phyloP scores from a whole-genome alignment of 208 protist genomes.

The Crithidia bombi region DNA sequence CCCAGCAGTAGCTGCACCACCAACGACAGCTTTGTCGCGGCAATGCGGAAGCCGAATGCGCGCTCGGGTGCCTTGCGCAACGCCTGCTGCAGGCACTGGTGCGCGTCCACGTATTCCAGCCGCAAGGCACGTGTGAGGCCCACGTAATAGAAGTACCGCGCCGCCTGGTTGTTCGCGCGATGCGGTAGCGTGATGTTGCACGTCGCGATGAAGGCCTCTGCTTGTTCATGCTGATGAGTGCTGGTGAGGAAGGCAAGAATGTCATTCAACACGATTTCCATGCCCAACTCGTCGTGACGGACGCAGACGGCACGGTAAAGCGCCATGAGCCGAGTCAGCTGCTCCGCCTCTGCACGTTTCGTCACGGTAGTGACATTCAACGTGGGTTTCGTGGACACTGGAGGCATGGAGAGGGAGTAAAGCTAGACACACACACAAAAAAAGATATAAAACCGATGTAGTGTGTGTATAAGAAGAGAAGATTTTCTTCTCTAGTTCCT shows the following conservation, averaged over 20 bases:
- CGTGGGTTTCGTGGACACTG: conserved; percentile 10
- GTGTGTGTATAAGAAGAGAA: neutral
- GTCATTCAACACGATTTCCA: conserved; percentile 87
- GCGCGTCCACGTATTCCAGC: conserved; percentile 95
- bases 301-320: conserved; percentile 86
- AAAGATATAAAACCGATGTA: conserved; percentile 10
- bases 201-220: conserved; percentile 84
- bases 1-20: conserved; percentile 98
- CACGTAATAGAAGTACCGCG: conserved; percentile 96
- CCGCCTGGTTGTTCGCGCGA: conserved; percentile 92
- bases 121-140: conserved; percentile 96
- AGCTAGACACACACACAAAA: conserved; percentile 12
- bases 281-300: conserved; percentile 87
- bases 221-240: conserved; percentile 81
- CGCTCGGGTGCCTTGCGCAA: conserved; percentile 96
- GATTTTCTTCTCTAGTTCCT: neutral
- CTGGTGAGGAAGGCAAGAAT: conserved; percentile 81
- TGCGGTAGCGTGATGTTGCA: conserved; percentile 84
- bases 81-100: conserved; percentile 94
- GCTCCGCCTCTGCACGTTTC: conserved; percentile 41
- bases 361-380: conserved; percentile 13
- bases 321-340: conserved; percentile 75
- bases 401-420: conserved; percentile 24
- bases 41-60: conserved; percentile 94
- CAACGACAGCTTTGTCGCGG: conserved; percentile 93